Base-by-base conservation (phyloP, 2,329 filamentous ascomycete genomes). In the Pyrenophora tritici-repentis region DNA sequence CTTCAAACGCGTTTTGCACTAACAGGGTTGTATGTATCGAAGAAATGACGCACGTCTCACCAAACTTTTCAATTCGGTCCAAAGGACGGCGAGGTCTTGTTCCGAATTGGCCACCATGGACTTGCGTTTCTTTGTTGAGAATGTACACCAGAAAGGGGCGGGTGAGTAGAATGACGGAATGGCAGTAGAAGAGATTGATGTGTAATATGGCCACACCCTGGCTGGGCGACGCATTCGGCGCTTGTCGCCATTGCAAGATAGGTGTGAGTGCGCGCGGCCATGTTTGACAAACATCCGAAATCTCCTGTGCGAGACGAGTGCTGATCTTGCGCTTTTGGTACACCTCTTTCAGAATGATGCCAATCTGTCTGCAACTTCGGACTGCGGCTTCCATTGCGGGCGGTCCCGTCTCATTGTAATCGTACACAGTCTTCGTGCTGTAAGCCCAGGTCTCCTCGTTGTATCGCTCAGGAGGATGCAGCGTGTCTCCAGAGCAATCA, bases 81-180 rank as follows among this genome's bases (percentile, higher is more conserved):
- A 65, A 69, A 6, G 69, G 66, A 20, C 69, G 54, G 16, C 64
- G 67, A 3, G 59, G 63, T 40, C 62, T 57, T 9, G 47, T 43
- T 14, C 63, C 62, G 7, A 62, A 61, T 46, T 71, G 66, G 24
- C 60, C 67, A 29, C 62, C 58, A 32, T 71, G 66, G 12, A 70
- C 66, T 55, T 76, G 75, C 3, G 73, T 70, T 42, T 76, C 71
- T 12, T 71, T 67, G 44, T 77, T 83, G 34, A 86, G 75, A 10
- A 85, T 76, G 50, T 80, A 82, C 12, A 87, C 71, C 50, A 87
- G 85, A 65, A 88, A 87, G 0, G 86, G 85, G 22, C 86, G 77
- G 1, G 83, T 86, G 1, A 88, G 76, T 0, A 88, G 75, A 20
- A 88, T 80, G 35, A 86, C 79, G 0, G 83, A 83, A 63, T 88